phyloP scores from a whole-genome alignment of 1,139 yeast genomes.

The Candida tetrigidarum region DNA sequence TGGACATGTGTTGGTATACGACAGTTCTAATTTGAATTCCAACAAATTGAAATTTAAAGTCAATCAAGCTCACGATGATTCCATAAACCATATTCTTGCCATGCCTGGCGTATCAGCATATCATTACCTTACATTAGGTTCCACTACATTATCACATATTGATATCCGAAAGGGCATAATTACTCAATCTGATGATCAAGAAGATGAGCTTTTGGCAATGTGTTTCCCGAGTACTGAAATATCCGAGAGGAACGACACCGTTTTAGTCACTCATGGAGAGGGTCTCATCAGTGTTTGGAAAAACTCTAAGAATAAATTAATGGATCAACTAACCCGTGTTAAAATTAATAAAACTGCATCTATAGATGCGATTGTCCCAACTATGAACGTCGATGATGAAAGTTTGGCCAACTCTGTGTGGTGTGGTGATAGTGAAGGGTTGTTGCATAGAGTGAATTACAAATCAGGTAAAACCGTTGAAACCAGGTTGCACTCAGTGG shows the following conservation, averaged over 20 bases:
- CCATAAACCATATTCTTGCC: slow-evolving; percentile 73
- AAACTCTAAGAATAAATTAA: slow-evolving; percentile 63
- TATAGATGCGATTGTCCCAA: slow-evolving; percentile 75
- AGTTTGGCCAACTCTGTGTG: slow-evolving; percentile 60
- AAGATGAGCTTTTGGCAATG: slow-evolving; percentile 84
- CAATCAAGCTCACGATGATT: slow-evolving; percentile 67
- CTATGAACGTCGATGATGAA: slow-evolving; percentile 69
- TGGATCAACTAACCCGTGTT: slow-evolving; percentile 83
- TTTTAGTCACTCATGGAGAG: slow-evolving; percentile 83
- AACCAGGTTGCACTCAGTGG: slow-evolving; percentile 58
- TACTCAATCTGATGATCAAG: slow-evolving; percentile 83
- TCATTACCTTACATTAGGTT: slow-evolving; percentile 80
- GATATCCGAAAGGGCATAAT: slow-evolving; percentile 76
- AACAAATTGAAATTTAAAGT: slow-evolving; percentile 45
- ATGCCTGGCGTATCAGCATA: slow-evolving; percentile 75
- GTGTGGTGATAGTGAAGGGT: slow-evolving; percentile 91
- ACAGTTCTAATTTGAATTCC: slow-evolving; percentile 52
- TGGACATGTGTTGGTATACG: slow-evolving; percentile 68
- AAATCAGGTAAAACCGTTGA: slow-evolving; percentile 68
- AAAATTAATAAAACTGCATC: slow-evolving; percentile 73
- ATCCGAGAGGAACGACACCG: slow-evolving; percentile 58
- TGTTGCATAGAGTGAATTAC: slow-evolving; percentile 67
- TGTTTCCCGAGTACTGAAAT: slow-evolving; percentile 56
- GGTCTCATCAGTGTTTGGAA: slow-evolving; percentile 95
- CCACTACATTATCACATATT: slow-evolving; percentile 78